A percentile compares a stretch with the other conserved stretches of the same genome.
Evolutionary conservation across 495 filamentous ascomycete genomes (phyloP).

Genomic region (Hypoxylon fragiforme): DNA sequence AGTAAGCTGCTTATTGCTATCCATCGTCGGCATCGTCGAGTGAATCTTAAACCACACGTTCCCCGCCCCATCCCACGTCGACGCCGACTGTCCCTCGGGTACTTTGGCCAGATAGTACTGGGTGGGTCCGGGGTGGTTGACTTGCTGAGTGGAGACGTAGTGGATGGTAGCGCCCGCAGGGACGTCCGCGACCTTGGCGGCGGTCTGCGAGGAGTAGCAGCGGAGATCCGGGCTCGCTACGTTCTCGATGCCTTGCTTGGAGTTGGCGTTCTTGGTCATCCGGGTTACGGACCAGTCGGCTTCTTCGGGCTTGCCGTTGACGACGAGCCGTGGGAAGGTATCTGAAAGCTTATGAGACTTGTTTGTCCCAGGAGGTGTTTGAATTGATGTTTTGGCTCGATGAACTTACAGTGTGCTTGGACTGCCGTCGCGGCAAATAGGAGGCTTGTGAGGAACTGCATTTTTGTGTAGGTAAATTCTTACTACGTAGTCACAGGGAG

Average conservation of each 20-base stretch:
- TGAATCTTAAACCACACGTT: slow-evolving; percentile 58
- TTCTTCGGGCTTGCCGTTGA: slow-evolving; percentile 44
- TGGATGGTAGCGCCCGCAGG: slow-evolving; percentile 50
- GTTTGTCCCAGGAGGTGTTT: no score
- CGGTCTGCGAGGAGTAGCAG: slow-evolving; percentile 48
- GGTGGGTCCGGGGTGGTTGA: slow-evolving; percentile 54
- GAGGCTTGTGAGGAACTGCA: slow-evolving; percentile 33
- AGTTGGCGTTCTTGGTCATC: slow-evolving; percentile 45
- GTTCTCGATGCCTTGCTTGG: slow-evolving; percentile 45
- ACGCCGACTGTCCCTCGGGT: slow-evolving; percentile 43
- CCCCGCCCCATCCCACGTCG: slow-evolving; percentile 53
- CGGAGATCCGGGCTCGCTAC: slow-evolving; percentile 49
- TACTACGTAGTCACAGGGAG: neutral
- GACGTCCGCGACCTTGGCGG: slow-evolving; percentile 43
- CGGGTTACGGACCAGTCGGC: slow-evolving; percentile 49
- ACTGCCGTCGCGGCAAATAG: slow-evolving; percentile 36
- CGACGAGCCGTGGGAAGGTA: slow-evolving; percentile 45
- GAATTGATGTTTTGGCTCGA: neutral
- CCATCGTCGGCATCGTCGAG: slow-evolving; percentile 45
- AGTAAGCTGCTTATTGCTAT: slow-evolving; percentile 44
- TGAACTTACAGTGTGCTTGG: slow-evolving; percentile 40
- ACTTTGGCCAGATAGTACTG: slow-evolving; percentile 55
- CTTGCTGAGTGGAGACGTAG: slow-evolving; percentile 50
- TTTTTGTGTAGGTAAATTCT: slow-evolving; percentile 18
- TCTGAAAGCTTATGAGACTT: no score